Evolutionary conservation across 1,284 basidiomycete species (phyloP), one percentile per base, ranked within the genome.

Genomic region (Stygiomarasmius scandens): DNA sequence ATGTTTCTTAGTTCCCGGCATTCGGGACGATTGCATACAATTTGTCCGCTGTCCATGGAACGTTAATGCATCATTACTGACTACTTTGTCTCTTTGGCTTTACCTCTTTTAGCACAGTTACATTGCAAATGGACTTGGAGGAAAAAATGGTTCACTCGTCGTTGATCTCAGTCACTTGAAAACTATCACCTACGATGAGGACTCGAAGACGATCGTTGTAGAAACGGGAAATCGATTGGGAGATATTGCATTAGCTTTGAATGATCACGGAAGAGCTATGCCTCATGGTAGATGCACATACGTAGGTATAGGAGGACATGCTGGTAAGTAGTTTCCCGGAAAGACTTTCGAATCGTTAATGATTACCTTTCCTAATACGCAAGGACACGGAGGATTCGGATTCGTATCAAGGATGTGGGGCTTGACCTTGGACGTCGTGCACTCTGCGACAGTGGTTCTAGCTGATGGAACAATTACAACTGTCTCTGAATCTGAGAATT

Each of bases 271-370:
- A 43, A 63, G 67, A 22, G 69, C 64, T 1, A 44, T 70, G 19
- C 66, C 70, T 12, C 69, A 69, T 51, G 56, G 69, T 67, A 45
- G 77, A 48, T 77, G 75, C 25, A 46, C 76, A 0, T 74, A 76
- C 56, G 74, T 79, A 19, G 75, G 76, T 11, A 68, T 75, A 36
- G 78, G 78, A 12, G 78, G 79, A 0, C 79, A 81, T 64, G 68
- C 72, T 36, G 70, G 75, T 72, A 50, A n/a, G 66, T 55, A 36
- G 38, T 41, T 16, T 23, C 9, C 29, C 23, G 19, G n/a, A 16
- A 10, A 2, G 10, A 22, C 22, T 22, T 41, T 11, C 32, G 16
- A 11, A 29, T 22, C 12, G 51, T 19, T 14, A 20, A 11, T 9
- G 5, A 12, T 16, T 27, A 12, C 46, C 36, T 27, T 29, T 36